A percentile compares a stretch with the other conserved stretches of the same genome.
Conservation (phyloP, 768 basidiomycete genomes). For the Mycena belliarum region DNA sequence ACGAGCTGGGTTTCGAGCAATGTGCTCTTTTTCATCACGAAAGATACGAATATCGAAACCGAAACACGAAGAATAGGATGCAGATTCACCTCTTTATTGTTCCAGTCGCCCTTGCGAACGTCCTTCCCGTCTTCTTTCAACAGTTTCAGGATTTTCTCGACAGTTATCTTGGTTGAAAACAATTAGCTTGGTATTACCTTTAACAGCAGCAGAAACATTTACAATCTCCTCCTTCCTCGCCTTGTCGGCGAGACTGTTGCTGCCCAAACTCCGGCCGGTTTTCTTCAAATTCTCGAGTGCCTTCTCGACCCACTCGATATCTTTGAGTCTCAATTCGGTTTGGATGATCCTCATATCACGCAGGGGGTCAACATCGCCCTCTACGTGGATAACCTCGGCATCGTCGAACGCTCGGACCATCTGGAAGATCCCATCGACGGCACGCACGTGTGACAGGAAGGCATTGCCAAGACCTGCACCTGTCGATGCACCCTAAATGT, state of each 20-base stretch:
- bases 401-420: slow-evolving; percentile 98
- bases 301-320: slow-evolving; percentile 99
- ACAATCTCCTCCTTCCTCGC: slow-evolving; percentile 97
- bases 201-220: slow-evolving; percentile 26
- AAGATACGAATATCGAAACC: slow-evolving; percentile 1
- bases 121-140: slow-evolving; percentile 84
- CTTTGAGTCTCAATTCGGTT: slow-evolving; percentile 91
- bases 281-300: slow-evolving; percentile 78
- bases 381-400: slow-evolving; percentile 98
- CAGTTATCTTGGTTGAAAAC: slow-evolving; percentile 55
- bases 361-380: slow-evolving; percentile 93
- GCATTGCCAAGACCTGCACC: slow-evolving; percentile 98
- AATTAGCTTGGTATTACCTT: slow-evolving; percentile 4
- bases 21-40: slow-evolving; percentile 71
- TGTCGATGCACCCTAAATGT: slow-evolving; percentile 83
- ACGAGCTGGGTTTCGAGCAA: slow-evolving; percentile 89
- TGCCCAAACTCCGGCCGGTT: slow-evolving; percentile 69
- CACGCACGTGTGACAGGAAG: slow-evolving; percentile 95
- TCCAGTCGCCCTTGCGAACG: slow-evolving; percentile 92
- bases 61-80: not conserved
- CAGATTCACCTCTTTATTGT: slow-evolving; percentile 86
- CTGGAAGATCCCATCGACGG: slow-evolving; percentile 99
- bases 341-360: slow-evolving; percentile 98
- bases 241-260: slow-evolving; percentile 83
- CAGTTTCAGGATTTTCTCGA: slow-evolving; percentile 82